These are phyloP conservation scores for Candida awuae DNA, from an alignment of 805 yeast genomes.

Conservation along the genomic window DNA sequence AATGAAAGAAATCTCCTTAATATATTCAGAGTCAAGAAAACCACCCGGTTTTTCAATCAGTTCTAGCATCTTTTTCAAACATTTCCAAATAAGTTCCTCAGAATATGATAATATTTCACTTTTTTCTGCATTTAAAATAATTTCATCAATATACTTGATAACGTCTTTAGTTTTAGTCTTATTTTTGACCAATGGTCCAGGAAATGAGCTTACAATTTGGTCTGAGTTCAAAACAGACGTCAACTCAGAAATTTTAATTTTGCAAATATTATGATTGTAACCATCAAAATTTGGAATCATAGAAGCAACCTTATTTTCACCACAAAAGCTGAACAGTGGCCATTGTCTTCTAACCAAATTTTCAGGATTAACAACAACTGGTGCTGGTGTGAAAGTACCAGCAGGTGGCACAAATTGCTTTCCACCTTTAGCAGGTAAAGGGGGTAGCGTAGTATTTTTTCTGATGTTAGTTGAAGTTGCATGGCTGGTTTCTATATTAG, in stretches of 20 bases:
- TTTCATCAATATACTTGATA: constrained; percentile 55
- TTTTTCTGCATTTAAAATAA: constrained; percentile 16
- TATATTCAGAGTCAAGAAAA: constrained; percentile 22
- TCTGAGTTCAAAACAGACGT: constrained; percentile 31
- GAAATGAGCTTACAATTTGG: constrained; percentile 49
- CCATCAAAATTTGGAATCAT: constrained; percentile 36
- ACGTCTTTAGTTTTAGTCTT: constrained; percentile 60
- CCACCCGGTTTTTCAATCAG: constrained; percentile 23
- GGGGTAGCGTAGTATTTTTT: constrained; percentile 10
- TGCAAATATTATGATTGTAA: constrained; percentile 26
- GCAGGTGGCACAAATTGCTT: constrained; percentile 6
- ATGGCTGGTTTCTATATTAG: constrained; percentile 10
- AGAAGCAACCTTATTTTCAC: constrained; percentile 36
- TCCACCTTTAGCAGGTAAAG: constrained; percentile 4
- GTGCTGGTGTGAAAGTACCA: constrained; percentile 26
- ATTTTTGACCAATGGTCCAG: constrained; percentile 55
- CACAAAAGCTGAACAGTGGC: constrained; percentile 68
- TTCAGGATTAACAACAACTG: constrained; percentile 42
- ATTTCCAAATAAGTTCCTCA: constrained; percentile 24
- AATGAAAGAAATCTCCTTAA: constrained; percentile 28
- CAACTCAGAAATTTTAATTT: constrained; percentile 32
- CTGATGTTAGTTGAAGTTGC: constrained; percentile 9
- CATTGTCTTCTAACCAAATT: constrained; percentile 55
- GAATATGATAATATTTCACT: constrained; percentile 9
- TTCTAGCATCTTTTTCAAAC: constrained; percentile 20